Percentiles rank a stretch among this genome's conserved stretches.
These are phyloP conservation scores for Wallacemonas sp. DNA, from an alignment of 208 protist species.

Conservation along the genomic window DNA sequence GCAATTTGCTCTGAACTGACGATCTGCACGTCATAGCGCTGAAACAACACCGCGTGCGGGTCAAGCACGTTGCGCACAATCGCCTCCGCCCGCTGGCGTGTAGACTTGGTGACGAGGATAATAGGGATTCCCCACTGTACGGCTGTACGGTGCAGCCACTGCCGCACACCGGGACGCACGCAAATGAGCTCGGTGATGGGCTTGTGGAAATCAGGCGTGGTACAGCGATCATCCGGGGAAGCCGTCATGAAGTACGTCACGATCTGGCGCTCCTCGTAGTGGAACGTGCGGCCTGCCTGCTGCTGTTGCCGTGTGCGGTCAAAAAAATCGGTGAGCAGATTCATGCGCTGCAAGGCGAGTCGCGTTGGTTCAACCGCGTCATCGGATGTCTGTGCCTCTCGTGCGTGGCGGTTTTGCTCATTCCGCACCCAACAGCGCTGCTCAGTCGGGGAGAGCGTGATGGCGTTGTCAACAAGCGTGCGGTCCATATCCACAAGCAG, in stretches of 20 bases:
- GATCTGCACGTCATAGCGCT: slow-evolving; percentile 13
- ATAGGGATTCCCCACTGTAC: slow-evolving; percentile 78
- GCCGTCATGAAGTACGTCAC: slow-evolving; percentile 31
- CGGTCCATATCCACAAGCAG: slow-evolving; percentile 85
- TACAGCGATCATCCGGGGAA: not conserved
- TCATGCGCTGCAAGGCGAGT: not conserved
- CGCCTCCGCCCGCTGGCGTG: slow-evolving; percentile 52
- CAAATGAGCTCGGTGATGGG: slow-evolving; percentile 51
- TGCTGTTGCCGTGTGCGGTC: slow-evolving; percentile 23
- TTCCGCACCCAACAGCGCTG: slow-evolving; percentile 8
- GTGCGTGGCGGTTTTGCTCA: not conserved
- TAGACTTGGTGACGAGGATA: slow-evolving; percentile 75
- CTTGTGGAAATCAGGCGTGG: slow-evolving; percentile 1
- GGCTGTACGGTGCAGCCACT: slow-evolving; percentile 44
- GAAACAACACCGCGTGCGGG: slow-evolving; percentile 54
- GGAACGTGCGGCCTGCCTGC: slow-evolving; percentile 11
- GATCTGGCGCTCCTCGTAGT: slow-evolving; percentile 45
- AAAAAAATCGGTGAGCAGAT: slow-evolving; percentile 26
- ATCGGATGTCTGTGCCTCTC: not conserved
- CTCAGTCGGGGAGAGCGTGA: slow-evolving; percentile 30
- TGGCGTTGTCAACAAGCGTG: slow-evolving; percentile 81
- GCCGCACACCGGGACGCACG: slow-evolving; percentile 59
- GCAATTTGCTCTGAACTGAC: slow-evolving; percentile 28
- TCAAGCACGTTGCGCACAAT: slow-evolving; percentile 66
- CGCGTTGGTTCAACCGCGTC: not conserved